A percentile compares a stretch with the other conserved stretches of the same genome.
Evolutionary conservation across 1,284 basidiomycete genomes (phyloP).

Genomic region (Inonotus hispidus): DNA sequence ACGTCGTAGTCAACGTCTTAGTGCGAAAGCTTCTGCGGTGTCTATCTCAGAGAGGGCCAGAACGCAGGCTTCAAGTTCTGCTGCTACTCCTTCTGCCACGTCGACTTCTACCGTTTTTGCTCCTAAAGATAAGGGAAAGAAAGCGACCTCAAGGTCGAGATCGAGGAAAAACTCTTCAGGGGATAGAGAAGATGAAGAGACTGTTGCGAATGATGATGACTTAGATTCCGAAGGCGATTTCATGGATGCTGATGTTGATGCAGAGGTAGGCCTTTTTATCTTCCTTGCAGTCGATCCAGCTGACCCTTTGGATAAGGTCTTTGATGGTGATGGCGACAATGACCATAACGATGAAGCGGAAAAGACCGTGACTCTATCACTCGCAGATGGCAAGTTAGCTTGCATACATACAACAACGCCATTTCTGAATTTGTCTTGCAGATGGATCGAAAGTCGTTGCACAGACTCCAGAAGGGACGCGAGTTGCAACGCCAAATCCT

Average conservation of each 20-base stretch:
- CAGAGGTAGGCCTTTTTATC: conserved; percentile 38
- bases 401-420: neutral
- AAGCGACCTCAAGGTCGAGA: neutral
- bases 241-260: conserved; percentile 78
- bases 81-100: conserved; percentile 25
- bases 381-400: conserved; percentile 62
- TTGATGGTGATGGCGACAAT: conserved; percentile 68
- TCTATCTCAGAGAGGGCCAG: conserved; percentile 22
- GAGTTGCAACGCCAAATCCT: conserved; percentile 81
- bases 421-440: conserved; percentile 24
- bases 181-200: conserved; percentile 44
- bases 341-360: conserved; percentile 59
- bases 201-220: conserved; percentile 39
- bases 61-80: conserved; percentile 23
- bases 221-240: conserved; percentile 64
- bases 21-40: conserved; percentile 46
- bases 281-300: neutral
- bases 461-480: conserved; percentile 93
- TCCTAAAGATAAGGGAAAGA: conserved; percentile 21
- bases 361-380: conserved; percentile 82
- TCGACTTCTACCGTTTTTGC: conserved; percentile 28
- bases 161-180: conserved; percentile 2
- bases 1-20: conserved; percentile 79
- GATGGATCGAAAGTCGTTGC: conserved; percentile 91
- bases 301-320: conserved; percentile 37